Evolutionary conservation across 2,329 filamentous ascomycete genomes (phyloP).

Genomic region (Diaporthe vexans): DNA sequence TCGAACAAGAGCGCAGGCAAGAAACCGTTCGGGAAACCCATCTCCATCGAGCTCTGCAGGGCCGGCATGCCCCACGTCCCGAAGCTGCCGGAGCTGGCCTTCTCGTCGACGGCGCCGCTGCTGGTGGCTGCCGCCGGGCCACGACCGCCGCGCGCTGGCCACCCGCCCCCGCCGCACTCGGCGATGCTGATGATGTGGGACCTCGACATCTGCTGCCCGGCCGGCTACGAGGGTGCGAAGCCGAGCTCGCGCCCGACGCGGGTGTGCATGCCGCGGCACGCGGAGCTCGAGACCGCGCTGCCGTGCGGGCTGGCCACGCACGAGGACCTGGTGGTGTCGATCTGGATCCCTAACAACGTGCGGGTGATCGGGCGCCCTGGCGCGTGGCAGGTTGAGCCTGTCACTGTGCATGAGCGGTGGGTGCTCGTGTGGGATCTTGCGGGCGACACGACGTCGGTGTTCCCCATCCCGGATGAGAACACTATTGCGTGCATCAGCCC

Average conservation of each 20-base stretch:
- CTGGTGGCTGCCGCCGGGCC: slow-evolving; percentile 56
- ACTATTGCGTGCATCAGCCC: slow-evolving; percentile 54
- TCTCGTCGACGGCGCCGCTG: slow-evolving; percentile 55
- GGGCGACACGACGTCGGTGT: slow-evolving; percentile 52
- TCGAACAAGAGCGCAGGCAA: slow-evolving; percentile 32
- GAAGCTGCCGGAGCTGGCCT: slow-evolving; percentile 56
- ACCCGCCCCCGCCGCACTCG: slow-evolving; percentile 54
- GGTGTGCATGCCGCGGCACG: slow-evolving; percentile 53
- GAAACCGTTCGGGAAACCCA: slow-evolving; percentile 53
- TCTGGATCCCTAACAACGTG: slow-evolving; percentile 57
- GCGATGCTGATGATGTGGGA: slow-evolving; percentile 58
- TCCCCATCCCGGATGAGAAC: slow-evolving; percentile 55
- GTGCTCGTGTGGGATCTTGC: slow-evolving; percentile 57
- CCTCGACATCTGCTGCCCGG: slow-evolving; percentile 43
- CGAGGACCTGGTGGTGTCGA: slow-evolving; percentile 54
- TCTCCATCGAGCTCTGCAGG: slow-evolving; percentile 52
- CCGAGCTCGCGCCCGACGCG: slow-evolving; percentile 49
- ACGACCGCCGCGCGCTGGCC: slow-evolving; percentile 53
- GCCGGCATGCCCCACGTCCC: slow-evolving; percentile 54
- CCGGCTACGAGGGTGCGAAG: slow-evolving; percentile 32
- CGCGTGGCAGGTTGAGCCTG: slow-evolving; percentile 53
- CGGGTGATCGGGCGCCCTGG: slow-evolving; percentile 49
- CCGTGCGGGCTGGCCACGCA: slow-evolving; percentile 54
- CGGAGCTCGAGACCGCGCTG: slow-evolving; percentile 56
- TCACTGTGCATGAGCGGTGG: slow-evolving; percentile 50